Evolutionary conservation across 805 yeast genomes (phyloP).

Genomic region (Candida qinlingensis): DNA sequence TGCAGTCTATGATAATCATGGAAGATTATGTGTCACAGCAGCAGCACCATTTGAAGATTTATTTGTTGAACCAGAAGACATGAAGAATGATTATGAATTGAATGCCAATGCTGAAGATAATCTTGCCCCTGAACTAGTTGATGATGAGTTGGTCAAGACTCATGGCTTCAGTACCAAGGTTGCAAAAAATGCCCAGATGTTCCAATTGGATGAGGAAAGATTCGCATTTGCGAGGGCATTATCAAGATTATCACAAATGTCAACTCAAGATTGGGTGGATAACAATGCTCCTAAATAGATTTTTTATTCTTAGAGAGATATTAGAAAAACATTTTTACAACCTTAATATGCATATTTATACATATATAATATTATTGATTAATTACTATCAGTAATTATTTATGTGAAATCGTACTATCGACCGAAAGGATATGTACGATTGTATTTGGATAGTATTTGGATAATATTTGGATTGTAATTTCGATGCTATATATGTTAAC

Average conservation of each 20-base stretch:
- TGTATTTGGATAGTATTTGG: no score
- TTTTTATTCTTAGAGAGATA: no score
- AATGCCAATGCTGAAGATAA: conserved; percentile 15
- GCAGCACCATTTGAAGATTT: conserved; percentile 80
- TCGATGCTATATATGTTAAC: no score
- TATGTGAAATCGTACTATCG: no score
- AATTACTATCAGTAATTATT: no score
- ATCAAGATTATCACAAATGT: conserved; percentile 88
- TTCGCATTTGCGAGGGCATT: conserved; percentile 96
- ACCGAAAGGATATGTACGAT: no score
- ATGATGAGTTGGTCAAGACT: conserved; percentile 61
- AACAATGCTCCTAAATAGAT: conserved; percentile 14
- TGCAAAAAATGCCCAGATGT: conserved; percentile 67
- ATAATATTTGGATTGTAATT: no score
- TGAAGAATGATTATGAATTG: conserved; percentile 31
- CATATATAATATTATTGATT: no score
- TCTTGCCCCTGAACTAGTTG: conserved; percentile 31
- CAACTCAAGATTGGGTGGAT: conserved; percentile 88
- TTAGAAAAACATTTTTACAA: no score
- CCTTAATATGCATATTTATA: no score
- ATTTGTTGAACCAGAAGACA: conserved; percentile 76
- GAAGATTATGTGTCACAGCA: conserved; percentile 82
- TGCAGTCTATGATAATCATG: conserved; percentile 90
- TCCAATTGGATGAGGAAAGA: conserved; percentile 89
- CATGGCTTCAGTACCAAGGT: conserved; percentile 73